Conservation (phyloP, 139 green algal genomes). For the Micromonas pusilla region DNA sequence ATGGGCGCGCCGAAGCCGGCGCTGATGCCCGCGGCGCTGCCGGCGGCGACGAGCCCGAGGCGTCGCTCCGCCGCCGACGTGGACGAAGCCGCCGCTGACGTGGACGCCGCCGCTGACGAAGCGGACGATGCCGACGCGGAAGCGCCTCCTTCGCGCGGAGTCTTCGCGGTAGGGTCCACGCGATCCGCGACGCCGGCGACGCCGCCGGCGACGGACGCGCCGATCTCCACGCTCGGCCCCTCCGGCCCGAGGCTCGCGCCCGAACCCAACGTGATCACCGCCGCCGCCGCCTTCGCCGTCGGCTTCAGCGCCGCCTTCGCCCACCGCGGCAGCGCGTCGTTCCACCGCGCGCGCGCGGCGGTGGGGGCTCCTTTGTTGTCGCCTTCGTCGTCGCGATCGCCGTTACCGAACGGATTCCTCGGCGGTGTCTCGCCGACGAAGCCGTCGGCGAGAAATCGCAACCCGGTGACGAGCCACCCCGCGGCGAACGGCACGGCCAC, state of each 20-base stretch:
- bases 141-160: not conserved
- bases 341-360: too few species aligned
- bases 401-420: not conserved
- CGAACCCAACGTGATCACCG: constrained; percentile 68
- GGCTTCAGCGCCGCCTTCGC: not conserved
- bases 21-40: constrained; percentile 65
- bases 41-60: constrained; percentile 69
- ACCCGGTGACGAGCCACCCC: not conserved
- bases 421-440: not conserved
- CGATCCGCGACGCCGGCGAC: not conserved
- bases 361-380: not conserved
- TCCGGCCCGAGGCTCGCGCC: constrained; percentile 84
- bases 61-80: constrained; percentile 49
- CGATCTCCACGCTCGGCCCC: constrained; percentile 89
- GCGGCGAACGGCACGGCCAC: not conserved
- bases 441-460: not conserved
- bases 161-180: not conserved
- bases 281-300: constrained; percentile 41
- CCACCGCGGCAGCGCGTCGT: too few species aligned
- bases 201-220: constrained; percentile 56
- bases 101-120: constrained; percentile 2
- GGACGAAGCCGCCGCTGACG: constrained; percentile 39
- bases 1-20: constrained; percentile 93
- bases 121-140: not conserved
- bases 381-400: not conserved